Conservation (phyloP, 1,139 yeast species). For the Arxiozyma slooffiae region DNA sequence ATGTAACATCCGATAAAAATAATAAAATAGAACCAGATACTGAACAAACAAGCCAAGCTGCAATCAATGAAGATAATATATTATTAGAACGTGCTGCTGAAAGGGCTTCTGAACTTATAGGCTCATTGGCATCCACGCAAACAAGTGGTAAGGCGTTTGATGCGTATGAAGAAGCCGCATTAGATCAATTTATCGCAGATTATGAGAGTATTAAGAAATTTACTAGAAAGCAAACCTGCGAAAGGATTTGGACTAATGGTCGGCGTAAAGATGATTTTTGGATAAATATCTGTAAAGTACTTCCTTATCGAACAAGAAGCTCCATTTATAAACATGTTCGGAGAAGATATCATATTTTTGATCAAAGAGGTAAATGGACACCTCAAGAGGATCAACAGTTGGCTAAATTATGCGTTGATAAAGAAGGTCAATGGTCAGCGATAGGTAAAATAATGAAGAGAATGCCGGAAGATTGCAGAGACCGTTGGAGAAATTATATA, state of each 20-base stretch:
- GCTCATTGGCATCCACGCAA: slow-evolving; percentile 26
- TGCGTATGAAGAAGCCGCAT: slow-evolving; percentile 54
- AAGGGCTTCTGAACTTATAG: slow-evolving; percentile 26
- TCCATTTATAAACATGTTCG: slow-evolving; percentile 87
- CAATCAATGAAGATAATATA: slow-evolving; percentile 19
- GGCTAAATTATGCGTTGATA: slow-evolving; percentile 50
- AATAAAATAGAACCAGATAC: background rate
- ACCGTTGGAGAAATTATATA: slow-evolving; percentile 89
- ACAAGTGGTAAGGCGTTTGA: slow-evolving; percentile 29
- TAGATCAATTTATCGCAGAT: slow-evolving; percentile 61
- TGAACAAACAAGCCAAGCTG: background rate
- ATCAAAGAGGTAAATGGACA: slow-evolving; percentile 83
- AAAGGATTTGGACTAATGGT: slow-evolving; percentile 79
- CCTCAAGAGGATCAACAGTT: slow-evolving; percentile 65
- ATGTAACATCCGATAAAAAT: background rate
- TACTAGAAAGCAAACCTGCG: slow-evolving; percentile 60
- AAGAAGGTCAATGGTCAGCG: slow-evolving; percentile 76
- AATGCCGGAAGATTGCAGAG: slow-evolving; percentile 97
- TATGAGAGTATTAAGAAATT: slow-evolving; percentile 55
- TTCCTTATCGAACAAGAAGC: slow-evolving; percentile 79
- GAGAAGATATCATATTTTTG: slow-evolving; percentile 77
- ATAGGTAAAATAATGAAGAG: slow-evolving; percentile 72
- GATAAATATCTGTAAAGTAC: slow-evolving; percentile 66
- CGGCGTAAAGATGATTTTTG: slow-evolving; percentile 81
- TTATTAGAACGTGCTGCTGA: slow-evolving; percentile 27